Evolutionary conservation across 176 grass and related monocot species (phyloP).

Genomic region (maize (Zea mays)): DNA sequence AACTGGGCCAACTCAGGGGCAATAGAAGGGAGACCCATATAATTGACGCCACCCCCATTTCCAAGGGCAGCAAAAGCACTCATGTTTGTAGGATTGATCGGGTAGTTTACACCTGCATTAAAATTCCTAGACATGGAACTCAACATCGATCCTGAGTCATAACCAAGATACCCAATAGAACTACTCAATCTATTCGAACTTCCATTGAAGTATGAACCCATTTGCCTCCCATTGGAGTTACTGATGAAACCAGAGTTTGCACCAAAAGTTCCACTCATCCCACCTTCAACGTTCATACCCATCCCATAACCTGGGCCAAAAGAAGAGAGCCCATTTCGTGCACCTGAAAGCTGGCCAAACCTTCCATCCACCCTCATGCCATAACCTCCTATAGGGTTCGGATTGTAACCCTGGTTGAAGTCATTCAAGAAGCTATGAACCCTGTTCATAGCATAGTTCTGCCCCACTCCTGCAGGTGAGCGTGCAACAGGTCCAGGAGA

Average conservation of each 20-base stretch:
- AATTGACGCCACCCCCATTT: conserved; percentile 48
- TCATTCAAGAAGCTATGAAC: conserved; percentile 74
- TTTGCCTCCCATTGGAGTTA: conserved; percentile 63
- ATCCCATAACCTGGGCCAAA: conserved; percentile 72
- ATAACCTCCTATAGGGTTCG: conserved; percentile 63
- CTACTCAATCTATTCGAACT: conserved; percentile 61
- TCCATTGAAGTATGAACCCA: conserved; percentile 60
- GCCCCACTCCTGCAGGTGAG: conserved; percentile 51
- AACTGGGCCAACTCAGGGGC: conserved; percentile 7
- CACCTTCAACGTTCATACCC: conserved; percentile 58
- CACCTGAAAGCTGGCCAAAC: conserved; percentile 55
- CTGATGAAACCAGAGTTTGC: conserved; percentile 52
- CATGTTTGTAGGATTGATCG: conserved; percentile 50
- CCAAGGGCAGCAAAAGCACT: conserved; percentile 61
- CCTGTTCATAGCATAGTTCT: conserved; percentile 58
- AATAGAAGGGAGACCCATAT: conserved; percentile 50
- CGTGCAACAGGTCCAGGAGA: conserved; percentile 72
- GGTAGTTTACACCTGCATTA: conserved; percentile 53
- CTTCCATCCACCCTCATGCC: conserved; percentile 85
- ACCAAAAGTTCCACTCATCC: conserved; percentile 51
- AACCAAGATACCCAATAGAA: conserved; percentile 56
- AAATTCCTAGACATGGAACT: conserved; percentile 68
- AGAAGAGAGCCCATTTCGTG: conserved; percentile 66
- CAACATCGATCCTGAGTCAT: conserved; percentile 62
- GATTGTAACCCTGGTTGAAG: conserved; percentile 61